phyloP scores from a whole-genome alignment of 2,329 filamentous ascomycete species.

The Colletotrichum karsti region DNA sequence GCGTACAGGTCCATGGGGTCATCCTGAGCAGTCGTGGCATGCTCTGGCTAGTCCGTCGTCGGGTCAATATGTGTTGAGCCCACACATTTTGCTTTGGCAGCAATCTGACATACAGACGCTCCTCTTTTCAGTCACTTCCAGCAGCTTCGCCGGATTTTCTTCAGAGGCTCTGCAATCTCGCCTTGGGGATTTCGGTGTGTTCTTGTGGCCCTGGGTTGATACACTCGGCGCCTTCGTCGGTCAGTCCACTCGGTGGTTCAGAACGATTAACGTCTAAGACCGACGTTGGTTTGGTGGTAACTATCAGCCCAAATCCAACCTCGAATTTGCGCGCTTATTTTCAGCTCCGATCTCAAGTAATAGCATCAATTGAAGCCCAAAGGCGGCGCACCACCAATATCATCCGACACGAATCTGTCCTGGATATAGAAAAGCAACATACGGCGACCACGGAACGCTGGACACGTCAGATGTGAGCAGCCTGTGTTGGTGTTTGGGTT shows the following conservation, averaged over 20 bases:
- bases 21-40: slow-evolving; percentile 43
- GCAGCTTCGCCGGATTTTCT: background rate
- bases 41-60: slow-evolving; percentile 39
- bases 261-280: background rate
- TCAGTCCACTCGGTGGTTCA: background rate
- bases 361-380: background rate
- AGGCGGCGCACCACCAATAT: background rate
- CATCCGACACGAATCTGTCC: background rate
- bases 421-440: background rate
- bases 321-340: background rate
- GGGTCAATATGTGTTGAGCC: slow-evolving; percentile 21
- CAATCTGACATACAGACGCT: slow-evolving; percentile 4
- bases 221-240: background rate
- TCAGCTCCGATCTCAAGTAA: background rate
- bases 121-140: background rate
- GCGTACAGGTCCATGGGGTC: slow-evolving; percentile 27
- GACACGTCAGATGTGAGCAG: slow-evolving; percentile 28
- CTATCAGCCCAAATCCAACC: background rate
- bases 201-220: background rate
- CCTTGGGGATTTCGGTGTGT: background rate
- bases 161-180: background rate
- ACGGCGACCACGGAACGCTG: background rate
- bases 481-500: slow-evolving; percentile 1
- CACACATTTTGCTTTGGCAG: slow-evolving; percentile 20
- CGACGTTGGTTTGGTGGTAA: background rate